These are phyloP conservation scores for Boechera stricta DNA, from an alignment of 345 rosid species.

Conservation along the genomic window DNA sequence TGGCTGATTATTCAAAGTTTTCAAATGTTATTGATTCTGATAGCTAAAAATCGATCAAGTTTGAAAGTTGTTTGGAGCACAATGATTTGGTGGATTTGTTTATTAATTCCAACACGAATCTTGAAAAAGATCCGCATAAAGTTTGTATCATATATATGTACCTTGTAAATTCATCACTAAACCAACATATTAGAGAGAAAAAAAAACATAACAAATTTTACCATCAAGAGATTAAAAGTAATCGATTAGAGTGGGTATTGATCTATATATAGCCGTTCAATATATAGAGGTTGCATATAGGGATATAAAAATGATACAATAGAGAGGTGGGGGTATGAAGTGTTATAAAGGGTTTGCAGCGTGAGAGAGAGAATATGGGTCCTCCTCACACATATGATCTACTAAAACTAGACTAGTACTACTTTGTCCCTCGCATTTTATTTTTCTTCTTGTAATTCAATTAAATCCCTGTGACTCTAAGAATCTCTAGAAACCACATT, in stretches of 20 bases:
- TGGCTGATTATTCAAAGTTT: conserved; percentile 3
- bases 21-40: not conserved
- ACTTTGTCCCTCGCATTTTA: conserved; percentile 40
- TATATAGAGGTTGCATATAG: conserved; percentile 31
- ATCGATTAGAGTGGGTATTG: conserved; percentile 8
- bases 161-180: not conserved
- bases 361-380: conserved; percentile 35
- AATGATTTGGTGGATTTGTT: not conserved
- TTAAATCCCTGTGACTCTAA: conserved; percentile 34
- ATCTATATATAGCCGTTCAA: conserved; percentile 16
- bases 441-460: conserved; percentile 35
- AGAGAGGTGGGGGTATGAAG: conserved; percentile 41
- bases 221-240: conserved; percentile 1
- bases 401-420: conserved; percentile 49
- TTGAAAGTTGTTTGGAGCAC: not conserved
- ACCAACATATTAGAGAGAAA: conserved; percentile 5
- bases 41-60: not conserved
- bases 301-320: conserved; percentile 8
- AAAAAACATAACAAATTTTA: not conserved
- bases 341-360: conserved; percentile 38
- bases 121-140: conserved; percentile 1
- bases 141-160: not conserved
- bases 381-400: conserved; percentile 45
- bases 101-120: not conserved
- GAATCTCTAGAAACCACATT: conserved; percentile 41